A percentile compares a stretch with the other conserved stretches of the same genome.
phyloP scores from a whole-genome alignment of 1,139 yeast genomes.

The Yamadazyma trypodendri region DNA sequence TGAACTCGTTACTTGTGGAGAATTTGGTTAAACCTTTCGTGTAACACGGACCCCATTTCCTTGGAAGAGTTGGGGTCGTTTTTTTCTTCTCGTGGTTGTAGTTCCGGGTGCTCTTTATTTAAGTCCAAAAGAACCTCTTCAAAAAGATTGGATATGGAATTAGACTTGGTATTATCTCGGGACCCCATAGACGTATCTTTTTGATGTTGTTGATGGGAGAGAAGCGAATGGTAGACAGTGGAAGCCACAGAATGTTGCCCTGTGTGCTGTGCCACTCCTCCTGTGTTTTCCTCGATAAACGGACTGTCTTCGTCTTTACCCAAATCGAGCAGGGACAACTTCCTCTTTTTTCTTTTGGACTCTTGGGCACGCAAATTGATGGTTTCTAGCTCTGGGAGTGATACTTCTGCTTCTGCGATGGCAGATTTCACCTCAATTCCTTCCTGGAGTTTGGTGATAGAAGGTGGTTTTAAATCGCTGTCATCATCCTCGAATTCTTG shows the following conservation, averaged over 20 bases:
- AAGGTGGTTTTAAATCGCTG: slow-evolving; percentile 37
- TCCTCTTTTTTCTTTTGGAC: slow-evolving; percentile 12
- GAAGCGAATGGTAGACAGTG: slow-evolving; percentile 31
- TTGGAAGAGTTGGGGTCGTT: slow-evolving; percentile 23
- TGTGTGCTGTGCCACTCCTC: slow-evolving; percentile 7
- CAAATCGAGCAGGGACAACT: no score
- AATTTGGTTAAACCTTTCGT: slow-evolving; percentile 28
- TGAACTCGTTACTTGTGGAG: slow-evolving; percentile 9
- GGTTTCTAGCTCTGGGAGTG: slow-evolving; percentile 26
- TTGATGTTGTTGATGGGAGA: slow-evolving; percentile 16
- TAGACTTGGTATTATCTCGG: slow-evolving; percentile 23
- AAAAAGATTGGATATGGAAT: slow-evolving; percentile 31
- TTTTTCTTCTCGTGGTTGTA: slow-evolving; percentile 10
- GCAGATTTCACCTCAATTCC: background rate
- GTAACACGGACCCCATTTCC: slow-evolving; percentile 31
- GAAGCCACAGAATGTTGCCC: slow-evolving; percentile 25
- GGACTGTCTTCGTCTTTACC: slow-evolving; percentile 12
- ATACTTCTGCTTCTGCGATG: background rate
- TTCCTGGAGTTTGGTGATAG: slow-evolving; percentile 5
- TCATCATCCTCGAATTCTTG: slow-evolving; percentile 29
- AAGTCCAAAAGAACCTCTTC: slow-evolving; percentile 25
- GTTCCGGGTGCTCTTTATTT: slow-evolving; percentile 12
- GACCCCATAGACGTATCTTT: slow-evolving; percentile 8
- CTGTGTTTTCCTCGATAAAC: slow-evolving; percentile 9
- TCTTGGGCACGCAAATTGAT: slow-evolving; percentile 18